Percentiles rank a stretch among this genome's conserved stretches.
These are phyloP conservation scores for Colletotrichum truncatum DNA, from an alignment of 2,329 filamentous ascomycete genomes.

Conservation along the genomic window DNA sequence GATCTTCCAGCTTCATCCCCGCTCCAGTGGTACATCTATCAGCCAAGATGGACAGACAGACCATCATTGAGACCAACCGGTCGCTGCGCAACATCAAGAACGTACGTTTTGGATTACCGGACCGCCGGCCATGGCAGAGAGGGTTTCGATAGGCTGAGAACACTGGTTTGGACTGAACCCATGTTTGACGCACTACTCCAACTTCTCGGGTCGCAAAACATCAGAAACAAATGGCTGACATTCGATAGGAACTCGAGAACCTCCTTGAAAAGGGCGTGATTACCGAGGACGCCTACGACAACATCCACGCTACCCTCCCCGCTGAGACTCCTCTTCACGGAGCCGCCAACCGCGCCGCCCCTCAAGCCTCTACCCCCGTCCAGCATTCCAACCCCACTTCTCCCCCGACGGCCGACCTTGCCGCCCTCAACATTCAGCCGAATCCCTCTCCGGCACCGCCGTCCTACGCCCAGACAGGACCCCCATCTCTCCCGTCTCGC, in stretches of 20 bases:
- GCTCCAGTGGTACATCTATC: slow-evolving; percentile 1
- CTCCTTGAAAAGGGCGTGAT: slow-evolving; percentile 87
- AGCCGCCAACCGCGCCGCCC: slow-evolving; percentile 50
- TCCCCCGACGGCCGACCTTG: slow-evolving; percentile 49
- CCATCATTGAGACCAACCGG: slow-evolving; percentile 78
- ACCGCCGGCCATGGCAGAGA: neutral
- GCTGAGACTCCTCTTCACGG: slow-evolving; percentile 70
- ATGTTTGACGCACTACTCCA: neutral
- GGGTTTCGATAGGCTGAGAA: neutral
- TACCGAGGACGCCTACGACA: slow-evolving; percentile 77
- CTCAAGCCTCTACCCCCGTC: slow-evolving; percentile 42
- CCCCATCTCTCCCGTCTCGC: slow-evolving; percentile 51
- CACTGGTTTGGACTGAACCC: neutral
- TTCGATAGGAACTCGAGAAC: slow-evolving; percentile 84
- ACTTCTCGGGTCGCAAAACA: neutral
- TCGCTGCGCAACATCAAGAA: slow-evolving; percentile 89
- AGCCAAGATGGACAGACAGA: slow-evolving; percentile 58
- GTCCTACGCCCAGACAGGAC: slow-evolving; percentile 59
- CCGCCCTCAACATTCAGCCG: slow-evolving; percentile 48
- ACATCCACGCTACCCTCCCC: slow-evolving; percentile 79
- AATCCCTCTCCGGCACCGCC: slow-evolving; percentile 54
- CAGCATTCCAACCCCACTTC: slow-evolving; percentile 36
- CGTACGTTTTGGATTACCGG: slow-evolving; percentile 56
- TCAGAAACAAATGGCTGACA: slow-evolving; percentile 2
- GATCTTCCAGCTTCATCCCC: too few relatives aligned